Evolutionary conservation across 1,284 basidiomycete genomes (phyloP).

Genomic region (Cronartium quercuum): DNA sequence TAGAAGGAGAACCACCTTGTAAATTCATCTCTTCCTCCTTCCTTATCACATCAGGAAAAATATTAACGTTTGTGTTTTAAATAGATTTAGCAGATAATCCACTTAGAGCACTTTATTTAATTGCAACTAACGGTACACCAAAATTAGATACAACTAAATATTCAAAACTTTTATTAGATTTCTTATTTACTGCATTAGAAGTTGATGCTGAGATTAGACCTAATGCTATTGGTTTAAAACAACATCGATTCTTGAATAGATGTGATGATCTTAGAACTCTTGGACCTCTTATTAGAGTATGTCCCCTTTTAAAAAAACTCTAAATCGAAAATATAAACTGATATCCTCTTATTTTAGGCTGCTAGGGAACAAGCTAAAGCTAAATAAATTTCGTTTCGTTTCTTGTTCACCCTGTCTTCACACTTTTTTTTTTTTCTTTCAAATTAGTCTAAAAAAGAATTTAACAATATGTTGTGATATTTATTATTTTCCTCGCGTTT

Average conservation of each 20-base stretch:
- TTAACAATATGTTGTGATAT: too few relatives aligned
- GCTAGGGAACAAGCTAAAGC: constrained; percentile 30
- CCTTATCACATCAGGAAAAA: constrained; percentile 36
- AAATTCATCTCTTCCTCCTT: constrained; percentile 52
- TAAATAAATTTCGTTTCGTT: constrained; percentile 2
- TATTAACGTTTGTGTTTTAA: background rate
- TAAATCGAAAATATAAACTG: background rate
- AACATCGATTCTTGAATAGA: constrained; percentile 21
- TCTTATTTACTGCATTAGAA: constrained; percentile 79
- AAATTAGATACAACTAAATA: constrained; percentile 89
- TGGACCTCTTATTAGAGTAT: constrained; percentile 27
- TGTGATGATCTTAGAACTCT: constrained; percentile 24
- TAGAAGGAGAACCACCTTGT: constrained; percentile 96
- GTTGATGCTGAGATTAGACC: constrained; percentile 92
- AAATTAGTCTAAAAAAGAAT: too few relatives aligned
- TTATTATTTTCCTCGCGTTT: too few relatives aligned
- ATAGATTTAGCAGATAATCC: constrained; percentile 48
- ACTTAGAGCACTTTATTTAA: constrained; percentile 66
- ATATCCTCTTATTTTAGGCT: background rate
- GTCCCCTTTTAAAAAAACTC: background rate
- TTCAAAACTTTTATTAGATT: constrained; percentile 79
- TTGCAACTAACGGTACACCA: constrained; percentile 97
- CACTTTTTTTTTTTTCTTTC: too few relatives aligned
- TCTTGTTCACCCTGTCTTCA: too few relatives aligned
- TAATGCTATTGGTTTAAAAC: constrained; percentile 72